Conservation (phyloP, 1,284 basidiomycete genomes). For the Boletus mariae region DNA sequence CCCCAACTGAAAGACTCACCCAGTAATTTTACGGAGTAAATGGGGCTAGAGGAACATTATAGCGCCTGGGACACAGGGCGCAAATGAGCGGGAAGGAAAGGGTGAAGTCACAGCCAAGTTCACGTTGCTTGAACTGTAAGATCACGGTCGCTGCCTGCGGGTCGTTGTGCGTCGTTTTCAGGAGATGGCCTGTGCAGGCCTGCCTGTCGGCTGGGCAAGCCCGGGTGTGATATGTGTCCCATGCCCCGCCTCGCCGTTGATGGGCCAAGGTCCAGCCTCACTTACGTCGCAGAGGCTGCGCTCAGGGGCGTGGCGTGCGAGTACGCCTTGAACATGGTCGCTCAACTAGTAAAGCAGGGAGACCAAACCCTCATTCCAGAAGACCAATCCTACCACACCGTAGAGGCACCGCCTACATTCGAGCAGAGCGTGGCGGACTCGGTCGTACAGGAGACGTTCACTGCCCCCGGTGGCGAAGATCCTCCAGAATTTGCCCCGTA, state of each 20-base stretch:
- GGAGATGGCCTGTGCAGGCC: slow-evolving; percentile 5
- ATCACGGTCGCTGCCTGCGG: background rate
- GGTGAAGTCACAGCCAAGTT: background rate
- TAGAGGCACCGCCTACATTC: slow-evolving; percentile 32
- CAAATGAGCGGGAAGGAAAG: background rate
- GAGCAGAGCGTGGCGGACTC: slow-evolving; percentile 27
- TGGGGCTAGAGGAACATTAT: slow-evolving; percentile 23
- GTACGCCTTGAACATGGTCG: slow-evolving; percentile 2
- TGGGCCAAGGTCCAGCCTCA: background rate
- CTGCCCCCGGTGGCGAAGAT: slow-evolving; percentile 35
- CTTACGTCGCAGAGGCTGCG: background rate
- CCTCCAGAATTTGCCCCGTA: slow-evolving; percentile 64
- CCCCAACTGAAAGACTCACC: slow-evolving; percentile 11
- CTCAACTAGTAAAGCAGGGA: slow-evolving; percentile 1
- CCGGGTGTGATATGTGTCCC: slow-evolving; percentile 2
- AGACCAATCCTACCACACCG: background rate
- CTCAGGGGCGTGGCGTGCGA: background rate
- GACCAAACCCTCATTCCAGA: background rate
- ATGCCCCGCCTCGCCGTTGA: slow-evolving; percentile 11
- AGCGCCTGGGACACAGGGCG: background rate
- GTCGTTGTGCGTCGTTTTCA: background rate
- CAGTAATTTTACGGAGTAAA: slow-evolving; percentile 4
- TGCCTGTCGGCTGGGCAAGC: slow-evolving; percentile 7
- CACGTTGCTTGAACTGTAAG: background rate
- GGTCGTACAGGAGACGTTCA: slow-evolving; percentile 19